Evolutionary conservation across 148 eudicot genomes (phyloP), one percentile per base, ranked within the genome.

Genomic region (Amaranthus palmeri): DNA sequence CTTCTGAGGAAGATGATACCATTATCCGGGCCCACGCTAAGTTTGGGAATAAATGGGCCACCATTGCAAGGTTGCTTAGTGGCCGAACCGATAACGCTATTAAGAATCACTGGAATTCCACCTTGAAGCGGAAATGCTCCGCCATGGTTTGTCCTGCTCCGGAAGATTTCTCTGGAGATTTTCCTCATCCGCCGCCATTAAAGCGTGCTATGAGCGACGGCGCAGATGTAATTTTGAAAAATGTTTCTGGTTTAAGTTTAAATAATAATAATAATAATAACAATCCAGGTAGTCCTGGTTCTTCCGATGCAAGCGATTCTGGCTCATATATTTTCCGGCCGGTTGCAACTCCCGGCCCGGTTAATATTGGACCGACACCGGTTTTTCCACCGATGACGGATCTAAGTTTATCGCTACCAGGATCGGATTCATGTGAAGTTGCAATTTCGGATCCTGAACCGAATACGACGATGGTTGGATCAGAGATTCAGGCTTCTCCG

Each of bases 81-180:
- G 98, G 98, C 0, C 80, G 98, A 7, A 92, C 98, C 25, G 98
- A 92, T 55, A 92, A 92, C 85, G 93, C 98, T 4, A 90, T 92
- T 3, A 92, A 92, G 76, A 92, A 92, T 64, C 98, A 92, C 72
- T 93, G 97, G 97, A 92, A 92, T 83, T 86, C 92, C 0, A 90
- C 97, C 0, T 73, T 92, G 17, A 88, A 90, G 80, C 71, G 97
- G 43, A 88, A 87, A 80, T 83, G 86, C 65, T 81, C 82, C 11
- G 86, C 91, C 0, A 70, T 82, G 67, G 78, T 74, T 4, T 58
- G 78, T 0, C 71, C 78, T 1, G 66, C 78, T 12, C 56, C 71
- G 7, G 69, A 71, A 8, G 84, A 78, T 6, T 83, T 72, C 2
- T 67, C 69, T 14, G 81, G 67, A 14, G 82, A 72, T 3, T 71